These are phyloP conservation scores for Cutaneotrichosporon sp. DNA, from an alignment of 1,284 basidiomycete species.

Conservation along the genomic window DNA sequence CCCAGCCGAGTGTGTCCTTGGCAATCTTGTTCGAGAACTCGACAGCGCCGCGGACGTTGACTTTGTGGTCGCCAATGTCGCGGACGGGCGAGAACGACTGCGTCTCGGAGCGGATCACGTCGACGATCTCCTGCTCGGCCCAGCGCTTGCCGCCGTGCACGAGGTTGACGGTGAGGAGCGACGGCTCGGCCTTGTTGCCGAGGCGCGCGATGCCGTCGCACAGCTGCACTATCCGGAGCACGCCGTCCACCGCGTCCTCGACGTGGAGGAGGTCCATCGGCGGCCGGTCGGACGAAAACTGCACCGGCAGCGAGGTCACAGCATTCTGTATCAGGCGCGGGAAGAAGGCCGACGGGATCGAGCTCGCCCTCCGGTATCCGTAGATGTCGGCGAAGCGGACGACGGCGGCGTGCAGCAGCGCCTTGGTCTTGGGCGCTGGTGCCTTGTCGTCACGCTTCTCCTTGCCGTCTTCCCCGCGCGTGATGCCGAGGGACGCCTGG, in stretches of 20 bases:
- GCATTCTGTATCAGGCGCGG: constrained; percentile 43
- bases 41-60: constrained; percentile 13
- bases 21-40: constrained; percentile 26
- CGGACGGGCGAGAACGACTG: constrained; percentile 44
- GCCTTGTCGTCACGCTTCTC: background rate
- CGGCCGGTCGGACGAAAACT: constrained; percentile 40
- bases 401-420: constrained; percentile 25
- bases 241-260: constrained; percentile 42
- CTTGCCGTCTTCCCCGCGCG: background rate
- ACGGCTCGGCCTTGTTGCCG: constrained; percentile 3
- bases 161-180: constrained; percentile 37
- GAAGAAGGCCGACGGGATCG: constrained; percentile 43
- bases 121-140: constrained; percentile 38
- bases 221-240: constrained; percentile 26
- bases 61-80: constrained; percentile 35
- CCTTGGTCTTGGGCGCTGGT: background rate
- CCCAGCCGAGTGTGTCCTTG: constrained; percentile 31
- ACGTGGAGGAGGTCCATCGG: constrained; percentile 45
- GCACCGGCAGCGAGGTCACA: constrained; percentile 44
- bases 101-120: constrained; percentile 38
- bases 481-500: background rate
- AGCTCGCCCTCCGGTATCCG: constrained; percentile 34
- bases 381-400: constrained; percentile 49
- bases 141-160: constrained; percentile 45
- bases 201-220: background rate